phyloP scores from a whole-genome alignment of 2,329 filamentous ascomycete genomes.

The Paraphaeosphaeria minitans region DNA sequence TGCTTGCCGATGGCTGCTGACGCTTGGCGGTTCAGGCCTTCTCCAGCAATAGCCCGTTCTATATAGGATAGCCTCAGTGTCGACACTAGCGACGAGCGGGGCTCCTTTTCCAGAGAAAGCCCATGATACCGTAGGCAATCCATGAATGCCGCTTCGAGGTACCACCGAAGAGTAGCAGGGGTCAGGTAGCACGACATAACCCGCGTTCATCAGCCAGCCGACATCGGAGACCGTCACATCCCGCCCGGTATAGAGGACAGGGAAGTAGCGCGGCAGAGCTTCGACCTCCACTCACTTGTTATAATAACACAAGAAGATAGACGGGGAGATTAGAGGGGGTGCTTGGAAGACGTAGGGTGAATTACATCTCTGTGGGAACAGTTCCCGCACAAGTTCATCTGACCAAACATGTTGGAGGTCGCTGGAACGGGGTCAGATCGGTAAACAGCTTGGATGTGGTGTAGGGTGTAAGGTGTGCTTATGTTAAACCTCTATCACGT shows the following conservation, averaged over 20 bases:
- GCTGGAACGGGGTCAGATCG: no score
- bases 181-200: background rate
- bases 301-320: no score
- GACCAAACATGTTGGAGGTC: no score
- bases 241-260: background rate
- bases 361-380: no score
- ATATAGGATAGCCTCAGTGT: constrained; percentile 14
- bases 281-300: no score
- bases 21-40: constrained; percentile 22
- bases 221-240: background rate
- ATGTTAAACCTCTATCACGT: no score
- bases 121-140: constrained; percentile 6
- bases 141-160: constrained; percentile 1
- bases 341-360: no score
- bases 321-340: no score
- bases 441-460: no score
- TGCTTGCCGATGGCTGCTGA: constrained; percentile 25
- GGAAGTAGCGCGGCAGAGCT: no score
- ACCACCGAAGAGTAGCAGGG: background rate
- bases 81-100: background rate
- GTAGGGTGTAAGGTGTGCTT: no score
- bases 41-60: constrained; percentile 23
- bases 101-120: background rate
- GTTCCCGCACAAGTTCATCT: no score
- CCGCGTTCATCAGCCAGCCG: background rate